Evolutionary conservation across 2,329 filamentous ascomycete species (phyloP).

Genomic region (Trichophyton schoenleinii): DNA sequence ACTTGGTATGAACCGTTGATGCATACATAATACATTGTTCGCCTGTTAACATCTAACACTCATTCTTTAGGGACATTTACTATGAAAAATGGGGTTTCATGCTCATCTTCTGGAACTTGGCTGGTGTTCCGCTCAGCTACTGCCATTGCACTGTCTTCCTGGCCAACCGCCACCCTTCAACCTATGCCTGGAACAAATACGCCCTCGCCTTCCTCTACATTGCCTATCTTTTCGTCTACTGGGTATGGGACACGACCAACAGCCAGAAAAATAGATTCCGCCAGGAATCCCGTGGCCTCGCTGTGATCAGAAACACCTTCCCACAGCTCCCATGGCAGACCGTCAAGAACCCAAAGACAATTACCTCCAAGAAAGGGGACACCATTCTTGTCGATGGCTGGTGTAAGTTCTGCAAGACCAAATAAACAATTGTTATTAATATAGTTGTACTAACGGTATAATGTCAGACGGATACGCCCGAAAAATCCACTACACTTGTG

Average conservation of each 20-base stretch:
- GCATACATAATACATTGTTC: neutral
- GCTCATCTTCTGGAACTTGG: slow-evolving; percentile 96
- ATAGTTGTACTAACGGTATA: neutral
- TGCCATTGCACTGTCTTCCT: slow-evolving; percentile 88
- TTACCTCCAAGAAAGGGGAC: slow-evolving; percentile 59
- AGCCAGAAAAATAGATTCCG: slow-evolving; percentile 91
- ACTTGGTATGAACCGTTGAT: slow-evolving; percentile 49
- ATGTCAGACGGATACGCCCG: slow-evolving; percentile 54
- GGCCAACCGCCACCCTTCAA: slow-evolving; percentile 65
- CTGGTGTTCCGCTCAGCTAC: slow-evolving; percentile 80
- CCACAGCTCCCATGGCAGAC: slow-evolving; percentile 84
- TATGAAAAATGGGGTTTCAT: slow-evolving; percentile 96
- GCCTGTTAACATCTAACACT: neutral
- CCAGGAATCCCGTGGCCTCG: slow-evolving; percentile 53
- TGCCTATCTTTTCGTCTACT: slow-evolving; percentile 73
- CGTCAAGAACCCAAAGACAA: slow-evolving; percentile 65
- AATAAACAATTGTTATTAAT: no score
- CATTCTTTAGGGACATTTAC: slow-evolving; percentile 65
- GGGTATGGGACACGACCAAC: slow-evolving; percentile 85
- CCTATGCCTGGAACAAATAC: slow-evolving; percentile 63
- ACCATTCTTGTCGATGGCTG: slow-evolving; percentile 74
- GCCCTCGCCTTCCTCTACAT: slow-evolving; percentile 53
- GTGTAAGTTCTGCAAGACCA: slow-evolving; percentile 41
- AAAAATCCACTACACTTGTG: slow-evolving; percentile 72
- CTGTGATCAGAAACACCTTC: slow-evolving; percentile 62